phyloP scores from a whole-genome alignment of 2,329 filamentous ascomycete species.

The Gliomastix tumulicola region DNA sequence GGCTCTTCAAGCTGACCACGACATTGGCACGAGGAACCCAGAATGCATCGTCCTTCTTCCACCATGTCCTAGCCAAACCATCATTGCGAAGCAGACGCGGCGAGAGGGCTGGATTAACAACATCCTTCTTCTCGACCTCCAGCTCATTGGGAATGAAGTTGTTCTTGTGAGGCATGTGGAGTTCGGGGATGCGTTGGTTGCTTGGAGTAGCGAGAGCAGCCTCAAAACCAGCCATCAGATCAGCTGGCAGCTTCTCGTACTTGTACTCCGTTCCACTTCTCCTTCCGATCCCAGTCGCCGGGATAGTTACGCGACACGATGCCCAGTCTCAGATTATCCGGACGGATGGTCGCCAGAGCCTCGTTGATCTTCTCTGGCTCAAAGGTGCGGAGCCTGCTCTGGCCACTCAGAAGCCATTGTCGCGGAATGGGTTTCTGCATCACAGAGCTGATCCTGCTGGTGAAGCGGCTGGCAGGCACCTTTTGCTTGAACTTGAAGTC shows the following conservation, averaged over 20 bases:
- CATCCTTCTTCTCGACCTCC: constrained; percentile 89
- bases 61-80: constrained; percentile 76
- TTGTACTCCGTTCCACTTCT: constrained; percentile 96
- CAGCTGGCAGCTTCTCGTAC: constrained; percentile 68
- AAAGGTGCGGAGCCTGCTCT: constrained; percentile 70
- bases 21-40: constrained; percentile 96
- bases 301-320: constrained; percentile 79
- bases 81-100: constrained; percentile 86
- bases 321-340: constrained; percentile 84
- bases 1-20: constrained; percentile 71
- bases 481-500: constrained; percentile 96
- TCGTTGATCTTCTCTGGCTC: constrained; percentile 69
- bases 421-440: constrained; percentile 90
- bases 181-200: constrained; percentile 54
- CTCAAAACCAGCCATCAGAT: constrained; percentile 66
- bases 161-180: constrained; percentile 88
- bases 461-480: constrained; percentile 81
- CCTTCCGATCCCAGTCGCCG: constrained; percentile 77
- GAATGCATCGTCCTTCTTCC: constrained; percentile 97
- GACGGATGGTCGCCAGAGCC: constrained; percentile 65
- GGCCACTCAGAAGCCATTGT: constrained; percentile 80
- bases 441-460: constrained; percentile 72
- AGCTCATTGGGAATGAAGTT: constrained; percentile 92
- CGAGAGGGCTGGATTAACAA: constrained; percentile 64
- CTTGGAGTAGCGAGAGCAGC: constrained; percentile 49